Conservation (phyloP, 2,329 filamentous ascomycete species). For the Pseudovirgaria hyperparasitica region DNA sequence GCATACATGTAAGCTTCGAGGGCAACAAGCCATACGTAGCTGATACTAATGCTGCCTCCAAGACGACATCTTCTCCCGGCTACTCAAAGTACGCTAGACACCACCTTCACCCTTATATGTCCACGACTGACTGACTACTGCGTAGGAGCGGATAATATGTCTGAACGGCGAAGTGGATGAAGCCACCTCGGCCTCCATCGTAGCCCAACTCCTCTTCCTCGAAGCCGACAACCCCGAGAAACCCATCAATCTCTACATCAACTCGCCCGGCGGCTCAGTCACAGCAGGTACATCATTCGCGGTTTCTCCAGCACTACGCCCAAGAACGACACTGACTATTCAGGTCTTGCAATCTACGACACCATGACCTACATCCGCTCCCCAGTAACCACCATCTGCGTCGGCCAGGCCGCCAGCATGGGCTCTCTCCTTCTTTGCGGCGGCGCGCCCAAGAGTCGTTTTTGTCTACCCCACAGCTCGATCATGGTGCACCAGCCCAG, state of each 20-base stretch:
- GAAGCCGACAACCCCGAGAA: constrained; percentile 94
- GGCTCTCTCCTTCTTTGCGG: constrained; percentile 79
- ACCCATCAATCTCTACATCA: constrained; percentile 95
- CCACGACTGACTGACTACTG: neutral
- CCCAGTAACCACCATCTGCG: constrained; percentile 86
- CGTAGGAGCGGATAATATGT: constrained; percentile 83
- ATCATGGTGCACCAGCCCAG: constrained; percentile 97
- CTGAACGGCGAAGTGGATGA: constrained; percentile 89
- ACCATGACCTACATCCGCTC: constrained; percentile 96
- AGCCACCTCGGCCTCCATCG: constrained; percentile 79
- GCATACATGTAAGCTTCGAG: constrained; percentile 30
- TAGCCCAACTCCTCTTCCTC: constrained; percentile 92
- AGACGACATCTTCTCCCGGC: constrained; percentile 34
- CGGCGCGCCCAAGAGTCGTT: constrained; percentile 73
- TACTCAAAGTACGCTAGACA: constrained; percentile 22
- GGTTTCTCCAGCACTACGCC: too few species aligned
- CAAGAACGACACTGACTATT: constrained; percentile 8
- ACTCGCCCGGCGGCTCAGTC: constrained; percentile 87
- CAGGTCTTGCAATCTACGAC: constrained; percentile 77
- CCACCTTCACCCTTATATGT: constrained; percentile 1
- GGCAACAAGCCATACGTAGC: neutral
- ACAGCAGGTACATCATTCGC: constrained; percentile 54
- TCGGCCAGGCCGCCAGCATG: constrained; percentile 93
- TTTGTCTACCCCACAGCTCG: constrained; percentile 79
- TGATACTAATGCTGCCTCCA: constrained; percentile 2